Conservation (phyloP, 345 rosid species). For the Odontarrhena argentea region DNA sequence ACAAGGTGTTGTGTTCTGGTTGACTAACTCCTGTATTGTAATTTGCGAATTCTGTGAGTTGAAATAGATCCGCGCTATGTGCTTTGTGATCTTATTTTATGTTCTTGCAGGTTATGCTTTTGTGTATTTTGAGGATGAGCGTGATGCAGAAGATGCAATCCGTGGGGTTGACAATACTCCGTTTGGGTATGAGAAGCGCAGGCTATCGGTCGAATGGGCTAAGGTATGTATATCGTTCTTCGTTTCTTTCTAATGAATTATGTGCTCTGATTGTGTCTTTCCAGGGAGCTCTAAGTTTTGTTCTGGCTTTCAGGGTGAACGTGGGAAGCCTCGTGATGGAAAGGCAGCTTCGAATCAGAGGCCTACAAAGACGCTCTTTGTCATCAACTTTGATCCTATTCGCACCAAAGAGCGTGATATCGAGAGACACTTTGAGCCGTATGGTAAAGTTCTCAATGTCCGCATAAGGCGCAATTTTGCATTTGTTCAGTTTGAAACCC, state of each 20-base stretch:
- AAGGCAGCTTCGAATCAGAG: constrained; percentile 55
- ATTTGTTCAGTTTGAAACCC: constrained; percentile 77
- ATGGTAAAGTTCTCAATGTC: constrained; percentile 72
- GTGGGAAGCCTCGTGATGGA: constrained; percentile 70
- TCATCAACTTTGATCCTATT: constrained; percentile 78
- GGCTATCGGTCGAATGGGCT: constrained; percentile 86
- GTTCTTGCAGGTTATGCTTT: constrained; percentile 77
- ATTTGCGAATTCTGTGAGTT: constrained; percentile 13
- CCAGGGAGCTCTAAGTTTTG: constrained; percentile 14
- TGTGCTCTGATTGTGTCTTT: background rate
- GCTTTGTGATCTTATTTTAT: constrained; percentile 24
- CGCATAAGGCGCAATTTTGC: constrained; percentile 79
- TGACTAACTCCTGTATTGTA: background rate
- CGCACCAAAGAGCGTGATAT: constrained; percentile 75
- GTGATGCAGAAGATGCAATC: constrained; percentile 86
- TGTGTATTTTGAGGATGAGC: constrained; percentile 85
- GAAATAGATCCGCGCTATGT: background rate
- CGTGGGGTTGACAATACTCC: constrained; percentile 63
- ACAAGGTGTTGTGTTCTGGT: constrained; percentile 26
- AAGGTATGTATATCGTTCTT: constrained; percentile 45
- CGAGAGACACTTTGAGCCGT: constrained; percentile 73
- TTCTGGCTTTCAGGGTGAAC: constrained; percentile 62
- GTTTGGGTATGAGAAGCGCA: constrained; percentile 76
- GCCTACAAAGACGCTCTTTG: constrained; percentile 88
- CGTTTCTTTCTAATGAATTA: background rate